Conservation (phyloP, 1,284 basidiomycete genomes). For the Irpex rosettiformis region DNA sequence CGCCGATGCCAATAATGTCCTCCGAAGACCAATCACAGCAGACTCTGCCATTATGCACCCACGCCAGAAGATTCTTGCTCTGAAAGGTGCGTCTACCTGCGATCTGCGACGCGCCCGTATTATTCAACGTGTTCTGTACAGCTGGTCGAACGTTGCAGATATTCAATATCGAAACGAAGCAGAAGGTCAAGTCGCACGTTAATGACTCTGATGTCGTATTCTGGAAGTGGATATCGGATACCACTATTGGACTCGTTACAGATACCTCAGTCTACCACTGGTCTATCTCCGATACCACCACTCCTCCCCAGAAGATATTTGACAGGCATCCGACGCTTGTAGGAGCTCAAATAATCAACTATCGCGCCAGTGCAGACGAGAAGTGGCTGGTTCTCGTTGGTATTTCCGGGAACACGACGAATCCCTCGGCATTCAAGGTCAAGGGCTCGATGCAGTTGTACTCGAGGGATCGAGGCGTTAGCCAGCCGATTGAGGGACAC, state of each 20-base stretch:
- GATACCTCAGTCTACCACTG: conserved; percentile 95
- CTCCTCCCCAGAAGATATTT: conserved; percentile 87
- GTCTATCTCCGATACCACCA: conserved; percentile 73
- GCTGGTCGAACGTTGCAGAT: conserved; percentile 95
- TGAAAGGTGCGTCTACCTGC: conserved; percentile 67
- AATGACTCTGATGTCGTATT: conserved; percentile 96
- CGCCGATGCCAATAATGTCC: conserved; percentile 92
- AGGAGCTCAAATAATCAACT: conserved; percentile 98
- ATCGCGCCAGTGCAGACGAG: conserved; percentile 88
- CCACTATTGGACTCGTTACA: conserved; percentile 93
- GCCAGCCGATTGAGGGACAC: conserved; percentile 98
- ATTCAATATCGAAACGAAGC: conserved; percentile 97
- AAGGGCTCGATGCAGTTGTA: conserved; percentile 97
- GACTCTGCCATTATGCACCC: conserved; percentile 99
- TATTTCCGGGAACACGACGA: conserved; percentile 91
- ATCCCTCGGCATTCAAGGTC: conserved; percentile 94
- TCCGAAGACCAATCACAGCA: conserved; percentile 93
- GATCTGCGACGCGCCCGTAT: neutral
- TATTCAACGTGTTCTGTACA: conserved; percentile 28
- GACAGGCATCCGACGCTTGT: conserved; percentile 95
- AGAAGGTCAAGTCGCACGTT: conserved; percentile 95
- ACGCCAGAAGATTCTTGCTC: conserved; percentile 92
- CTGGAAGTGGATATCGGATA: conserved; percentile 98
- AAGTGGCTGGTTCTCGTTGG: conserved; percentile 98
- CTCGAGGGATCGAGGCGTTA: conserved; percentile 89